Evolutionary conservation across 2,329 filamentous ascomycete genomes (phyloP).

Genomic region (Colletotrichum acutatum): DNA sequence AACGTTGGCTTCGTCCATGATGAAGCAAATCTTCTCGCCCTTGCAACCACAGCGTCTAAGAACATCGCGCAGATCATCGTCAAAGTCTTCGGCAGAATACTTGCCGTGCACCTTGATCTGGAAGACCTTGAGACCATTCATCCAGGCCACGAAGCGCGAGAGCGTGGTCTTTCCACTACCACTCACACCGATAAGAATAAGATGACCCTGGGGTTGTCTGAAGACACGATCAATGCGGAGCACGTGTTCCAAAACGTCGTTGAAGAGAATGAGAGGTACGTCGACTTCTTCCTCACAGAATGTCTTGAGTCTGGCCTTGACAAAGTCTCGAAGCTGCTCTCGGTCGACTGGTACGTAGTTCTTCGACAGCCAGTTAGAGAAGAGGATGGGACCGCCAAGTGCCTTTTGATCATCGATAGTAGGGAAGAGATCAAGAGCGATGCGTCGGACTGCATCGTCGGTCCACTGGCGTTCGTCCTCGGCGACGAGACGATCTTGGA

Average conservation of each 20-base stretch:
- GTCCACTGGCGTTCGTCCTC: slow-evolving; percentile 98
- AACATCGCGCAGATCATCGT: slow-evolving; percentile 95
- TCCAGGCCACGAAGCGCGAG: slow-evolving; percentile 98
- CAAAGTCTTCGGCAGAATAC: slow-evolving; percentile 98
- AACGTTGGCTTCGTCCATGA: slow-evolving; percentile 99
- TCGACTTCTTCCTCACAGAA: slow-evolving; percentile 99
- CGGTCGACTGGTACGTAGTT: slow-evolving; percentile 97
- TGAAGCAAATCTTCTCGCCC: slow-evolving; percentile 99
- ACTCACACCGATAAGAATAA: slow-evolving; percentile 98
- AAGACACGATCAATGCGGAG: slow-evolving; percentile 98
- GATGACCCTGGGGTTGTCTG: slow-evolving; percentile 95
- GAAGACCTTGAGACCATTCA: slow-evolving; percentile 99
- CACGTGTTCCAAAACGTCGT: slow-evolving; percentile 98
- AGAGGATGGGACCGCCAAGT: slow-evolving; percentile 91
- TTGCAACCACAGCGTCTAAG: slow-evolving; percentile 95
- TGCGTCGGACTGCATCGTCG: slow-evolving; percentile 84
- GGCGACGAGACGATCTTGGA: slow-evolving; percentile 95
- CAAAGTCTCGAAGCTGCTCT: slow-evolving; percentile 94
- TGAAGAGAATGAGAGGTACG: slow-evolving; percentile 98
- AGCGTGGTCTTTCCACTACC: slow-evolving; percentile 98
- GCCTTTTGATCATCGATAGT: slow-evolving; percentile 93
- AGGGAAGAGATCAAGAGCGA: slow-evolving; percentile 92
- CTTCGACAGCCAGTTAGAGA: slow-evolving; percentile 99
- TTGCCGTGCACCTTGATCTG: slow-evolving; percentile 99
- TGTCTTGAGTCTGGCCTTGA: slow-evolving; percentile 95